Evolutionary conservation across 2,329 filamentous ascomycete genomes (phyloP).

Genomic region (Seiridium unicorne): DNA sequence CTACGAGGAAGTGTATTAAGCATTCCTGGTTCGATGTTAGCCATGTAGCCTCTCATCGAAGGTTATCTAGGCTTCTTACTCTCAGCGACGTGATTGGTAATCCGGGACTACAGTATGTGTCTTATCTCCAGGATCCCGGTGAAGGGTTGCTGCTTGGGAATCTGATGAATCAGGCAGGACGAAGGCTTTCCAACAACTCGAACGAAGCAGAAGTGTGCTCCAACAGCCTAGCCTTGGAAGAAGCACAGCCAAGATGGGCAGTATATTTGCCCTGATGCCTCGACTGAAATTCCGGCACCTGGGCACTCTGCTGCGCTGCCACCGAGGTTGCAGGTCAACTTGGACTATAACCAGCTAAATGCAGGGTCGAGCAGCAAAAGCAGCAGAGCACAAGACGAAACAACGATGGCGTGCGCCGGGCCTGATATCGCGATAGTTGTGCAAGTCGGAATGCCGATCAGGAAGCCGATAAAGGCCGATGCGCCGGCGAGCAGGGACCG

Average conservation of each 20-base stretch:
- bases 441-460: background rate
- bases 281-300: no score
- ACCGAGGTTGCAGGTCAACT: no score
- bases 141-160: no score
- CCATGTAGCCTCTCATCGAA: background rate
- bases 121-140: background rate
- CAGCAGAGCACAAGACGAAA: no score
- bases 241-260: no score
- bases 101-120: background rate
- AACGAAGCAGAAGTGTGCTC: no score
- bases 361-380: background rate
- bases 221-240: no score
- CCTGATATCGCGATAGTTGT: background rate
- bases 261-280: no score
- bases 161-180: no score
- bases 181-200: no score
- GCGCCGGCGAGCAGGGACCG: background rate
- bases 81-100: no score
- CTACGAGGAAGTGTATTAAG: background rate
- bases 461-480: background rate
- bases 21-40: background rate
- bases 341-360: background rate
- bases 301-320: no score
- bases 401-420: background rate
- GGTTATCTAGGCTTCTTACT: background rate